Evolutionary conservation across 768 basidiomycete species (phyloP).

Genomic region (Phaeotremella skinneri): DNA sequence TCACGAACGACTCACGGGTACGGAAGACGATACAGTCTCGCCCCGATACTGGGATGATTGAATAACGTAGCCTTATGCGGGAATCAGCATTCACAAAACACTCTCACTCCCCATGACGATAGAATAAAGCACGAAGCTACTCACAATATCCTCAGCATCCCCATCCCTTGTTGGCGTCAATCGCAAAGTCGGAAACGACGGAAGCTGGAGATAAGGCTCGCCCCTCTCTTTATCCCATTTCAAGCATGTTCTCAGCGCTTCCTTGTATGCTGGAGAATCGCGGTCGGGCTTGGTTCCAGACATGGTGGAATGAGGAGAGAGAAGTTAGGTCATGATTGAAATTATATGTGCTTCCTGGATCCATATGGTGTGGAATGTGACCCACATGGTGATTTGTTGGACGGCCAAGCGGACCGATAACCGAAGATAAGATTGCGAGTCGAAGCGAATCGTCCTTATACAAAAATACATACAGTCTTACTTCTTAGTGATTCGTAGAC

Average conservation of each 20-base stretch:
- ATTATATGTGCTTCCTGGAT: too few relatives aligned
- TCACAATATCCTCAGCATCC: slow-evolving; percentile 14
- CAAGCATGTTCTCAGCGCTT: not conserved
- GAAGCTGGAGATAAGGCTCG: slow-evolving; percentile 14
- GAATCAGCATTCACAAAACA: not conserved
- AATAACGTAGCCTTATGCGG: slow-evolving; percentile 11
- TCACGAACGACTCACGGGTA: slow-evolving; percentile 11
- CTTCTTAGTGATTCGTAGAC: too few relatives aligned
- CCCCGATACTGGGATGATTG: slow-evolving; percentile 9
- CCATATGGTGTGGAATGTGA: too few relatives aligned
- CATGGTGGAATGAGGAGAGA: too few relatives aligned
- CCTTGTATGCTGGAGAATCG: not conserved
- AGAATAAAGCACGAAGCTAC: not conserved
- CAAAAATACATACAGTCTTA: too few relatives aligned
- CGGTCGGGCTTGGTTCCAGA: not conserved
- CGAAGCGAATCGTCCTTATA: too few relatives aligned
- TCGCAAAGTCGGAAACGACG: slow-evolving; percentile 13
- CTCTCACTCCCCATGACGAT: not conserved
- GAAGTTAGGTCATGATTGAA: too few relatives aligned
- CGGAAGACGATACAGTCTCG: slow-evolving; percentile 16
- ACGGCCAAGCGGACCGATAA: too few relatives aligned
- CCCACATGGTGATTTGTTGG: too few relatives aligned
- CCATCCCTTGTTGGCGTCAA: slow-evolving; percentile 7
- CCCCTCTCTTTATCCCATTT: slow-evolving; percentile 13
- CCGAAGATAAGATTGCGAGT: too few relatives aligned